Percentiles rank a stretch among this genome's conserved stretches.
Evolutionary conservation across 1,139 yeast genomes (phyloP).

Genomic region (Zhuliangozyma parablackwelliae): DNA sequence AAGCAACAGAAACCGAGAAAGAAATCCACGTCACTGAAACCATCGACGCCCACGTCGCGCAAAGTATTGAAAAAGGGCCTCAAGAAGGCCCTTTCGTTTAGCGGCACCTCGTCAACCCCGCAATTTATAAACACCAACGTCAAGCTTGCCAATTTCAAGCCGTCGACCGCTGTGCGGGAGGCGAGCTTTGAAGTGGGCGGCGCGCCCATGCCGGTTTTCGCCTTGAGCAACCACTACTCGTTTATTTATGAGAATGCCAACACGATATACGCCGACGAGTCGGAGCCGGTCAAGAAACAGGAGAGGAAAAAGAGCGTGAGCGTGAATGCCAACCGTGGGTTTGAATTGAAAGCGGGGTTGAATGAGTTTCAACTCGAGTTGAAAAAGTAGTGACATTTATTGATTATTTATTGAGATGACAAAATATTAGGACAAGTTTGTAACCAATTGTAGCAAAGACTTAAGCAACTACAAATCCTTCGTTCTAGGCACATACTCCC

Average conservation of each 20-base stretch:
- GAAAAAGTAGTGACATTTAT: conserved; percentile 4
- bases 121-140: not conserved
- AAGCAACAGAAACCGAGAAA: not conserved
- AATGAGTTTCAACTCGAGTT: conserved; percentile 32
- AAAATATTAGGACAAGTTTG: too few relatives aligned
- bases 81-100: conserved; percentile 11
- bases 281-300: too few relatives aligned
- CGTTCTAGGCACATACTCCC: conserved; percentile 41
- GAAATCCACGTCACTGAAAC: too few relatives aligned
- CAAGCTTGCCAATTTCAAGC: not conserved
- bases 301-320: too few relatives aligned
- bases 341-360: conserved; percentile 24
- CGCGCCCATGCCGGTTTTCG: conserved; percentile 9
- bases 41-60: not conserved
- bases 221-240: conserved; percentile 16
- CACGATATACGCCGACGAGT: conserved; percentile 1
- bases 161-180: not conserved
- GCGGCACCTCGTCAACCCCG: conserved; percentile 7
- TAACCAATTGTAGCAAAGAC: not conserved
- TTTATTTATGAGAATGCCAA: conserved; percentile 17
- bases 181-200: not conserved
- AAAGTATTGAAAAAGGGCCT: conserved; percentile 5
- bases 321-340: too few relatives aligned
- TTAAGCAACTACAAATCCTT: conserved; percentile 37
- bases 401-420: too few relatives aligned